Evolutionary conservation across 2,329 filamentous ascomycete genomes (phyloP).

Genomic region (Diplodia seriata): DNA sequence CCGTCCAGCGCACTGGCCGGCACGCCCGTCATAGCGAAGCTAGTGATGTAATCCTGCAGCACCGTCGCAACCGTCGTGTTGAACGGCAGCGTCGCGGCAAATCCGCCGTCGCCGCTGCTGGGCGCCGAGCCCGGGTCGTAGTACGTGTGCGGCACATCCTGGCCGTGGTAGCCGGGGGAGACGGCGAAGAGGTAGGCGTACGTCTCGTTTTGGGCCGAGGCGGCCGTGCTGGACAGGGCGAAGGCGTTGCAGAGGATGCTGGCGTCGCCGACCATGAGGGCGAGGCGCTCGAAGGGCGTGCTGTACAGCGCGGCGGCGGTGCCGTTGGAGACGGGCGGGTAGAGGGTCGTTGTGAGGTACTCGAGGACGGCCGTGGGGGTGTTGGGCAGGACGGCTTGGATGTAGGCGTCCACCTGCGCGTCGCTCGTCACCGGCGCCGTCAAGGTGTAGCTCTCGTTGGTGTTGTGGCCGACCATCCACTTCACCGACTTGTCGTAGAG

Average conservation of each 20-base stretch:
- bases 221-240: slow-evolving; percentile 50
- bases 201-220: slow-evolving; percentile 54
- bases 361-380: slow-evolving; percentile 44
- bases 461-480: slow-evolving; percentile 52
- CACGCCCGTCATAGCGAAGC: slow-evolving; percentile 50
- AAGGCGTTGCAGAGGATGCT: slow-evolving; percentile 60
- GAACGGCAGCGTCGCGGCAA: slow-evolving; percentile 34
- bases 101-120: slow-evolving; percentile 33
- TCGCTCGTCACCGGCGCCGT: slow-evolving; percentile 36
- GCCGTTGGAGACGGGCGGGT: slow-evolving; percentile 51
- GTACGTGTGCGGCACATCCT: slow-evolving; percentile 61
- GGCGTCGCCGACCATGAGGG: slow-evolving; percentile 54
- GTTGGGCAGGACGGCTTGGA: slow-evolving; percentile 43
- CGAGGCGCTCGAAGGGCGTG: slow-evolving; percentile 52
- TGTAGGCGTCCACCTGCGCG: slow-evolving; percentile 38
- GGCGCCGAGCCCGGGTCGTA: slow-evolving; percentile 48
- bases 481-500: slow-evolving; percentile 45
- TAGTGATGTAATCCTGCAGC: slow-evolving; percentile 55
- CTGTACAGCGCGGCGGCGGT: slow-evolving; percentile 55
- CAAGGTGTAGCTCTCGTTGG: slow-evolving; percentile 51
- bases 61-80: slow-evolving; percentile 50
- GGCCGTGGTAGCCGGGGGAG: slow-evolving; percentile 60
- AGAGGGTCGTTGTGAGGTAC: slow-evolving; percentile 55
- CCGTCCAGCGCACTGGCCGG: slow-evolving; percentile 45
- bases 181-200: slow-evolving; percentile 62